These are phyloP conservation scores for Oligophagozyma castellii DNA, from an alignment of 1,139 yeast species.

Conservation along the genomic window DNA sequence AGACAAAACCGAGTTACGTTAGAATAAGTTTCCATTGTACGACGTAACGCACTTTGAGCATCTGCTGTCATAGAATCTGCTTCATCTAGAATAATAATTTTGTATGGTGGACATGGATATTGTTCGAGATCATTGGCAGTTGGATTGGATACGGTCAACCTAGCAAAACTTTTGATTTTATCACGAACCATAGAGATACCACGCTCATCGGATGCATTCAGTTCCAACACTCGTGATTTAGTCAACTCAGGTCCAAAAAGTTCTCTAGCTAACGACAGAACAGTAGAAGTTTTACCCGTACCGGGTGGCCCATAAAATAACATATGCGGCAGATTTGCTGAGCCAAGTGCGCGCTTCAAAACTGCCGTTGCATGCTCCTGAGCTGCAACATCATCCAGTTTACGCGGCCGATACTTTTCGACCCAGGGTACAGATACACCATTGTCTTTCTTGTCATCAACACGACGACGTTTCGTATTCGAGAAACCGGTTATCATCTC, in stretches of 20 bases:
- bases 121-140: constrained; percentile 47
- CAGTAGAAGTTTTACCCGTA: constrained; percentile 91
- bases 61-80: constrained; percentile 99
- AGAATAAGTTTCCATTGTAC: constrained; percentile 94
- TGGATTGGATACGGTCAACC: constrained; percentile 76
- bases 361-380: constrained; percentile 85
- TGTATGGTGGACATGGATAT: constrained; percentile 93
- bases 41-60: constrained; percentile 87
- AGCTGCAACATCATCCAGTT: constrained; percentile 73
- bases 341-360: constrained; percentile 60
- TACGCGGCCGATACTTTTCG: constrained; percentile 43
- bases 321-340: constrained; percentile 89
- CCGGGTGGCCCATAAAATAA: constrained; percentile 96
- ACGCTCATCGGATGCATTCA: constrained; percentile 93
- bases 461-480: constrained; percentile 18
- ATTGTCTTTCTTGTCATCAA: constrained; percentile 3
- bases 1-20: constrained; percentile 84
- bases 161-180: constrained; percentile 83
- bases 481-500: too few relatives aligned
- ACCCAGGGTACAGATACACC: constrained; percentile 23
- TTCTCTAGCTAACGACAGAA: constrained; percentile 75
- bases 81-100: constrained; percentile 74
- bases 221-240: constrained; percentile 70
- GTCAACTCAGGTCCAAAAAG: constrained; percentile 61
- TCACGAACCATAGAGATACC: constrained; percentile 90